Base-by-base conservation (phyloP, 805 yeast genomes). In the Metschnikowia colocasiae region DNA sequence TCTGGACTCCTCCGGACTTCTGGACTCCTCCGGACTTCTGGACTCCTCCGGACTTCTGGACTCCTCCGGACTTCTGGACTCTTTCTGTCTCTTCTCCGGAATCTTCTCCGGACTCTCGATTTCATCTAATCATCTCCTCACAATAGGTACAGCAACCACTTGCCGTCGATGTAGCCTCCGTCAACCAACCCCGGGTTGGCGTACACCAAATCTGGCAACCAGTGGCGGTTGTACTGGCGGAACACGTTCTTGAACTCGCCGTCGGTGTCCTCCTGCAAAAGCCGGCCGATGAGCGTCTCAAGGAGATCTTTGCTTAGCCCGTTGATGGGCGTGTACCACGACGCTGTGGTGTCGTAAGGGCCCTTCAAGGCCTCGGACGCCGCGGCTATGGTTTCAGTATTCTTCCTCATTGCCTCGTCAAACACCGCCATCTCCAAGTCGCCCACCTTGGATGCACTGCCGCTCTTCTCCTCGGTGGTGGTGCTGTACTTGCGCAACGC, bases 151-250 rank as follows among this genome's bases (percentile, higher is more conserved):
- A 62, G 64, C 43, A 73, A 56, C 76, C 75, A 72, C 47, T 61
- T 59, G 33, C 60, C 59, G 43, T 63, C 60, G 13, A 73, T 57
- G 43, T 69, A 57, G 6, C 63, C 65, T 23, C 55, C 58, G 37
- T 68, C 73, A 23, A 73, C 55, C 37, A 73, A 60, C 15, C 67
- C 60, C 2, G 77, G 77, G 49, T 73, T 73, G 41, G 73, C 62
- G 48, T 64, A 71, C 3, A 71, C 62, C 52, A 71, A 52, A 13
- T 65, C 70, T 10, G 72, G 69, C 44, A 73, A 59, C 77, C 77
- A 73, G 45, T 61, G 59, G 35, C 56, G 55, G 49, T 71, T 73
- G 58, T 69, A 68, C 41, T 67, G 58, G 37, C 69, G 58, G 56
- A 73, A 71, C 9, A 64, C 56, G 36, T 58, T 56, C 32, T 58